Conservation (phyloP, 768 basidiomycete species). For the Collybia nuda region DNA sequence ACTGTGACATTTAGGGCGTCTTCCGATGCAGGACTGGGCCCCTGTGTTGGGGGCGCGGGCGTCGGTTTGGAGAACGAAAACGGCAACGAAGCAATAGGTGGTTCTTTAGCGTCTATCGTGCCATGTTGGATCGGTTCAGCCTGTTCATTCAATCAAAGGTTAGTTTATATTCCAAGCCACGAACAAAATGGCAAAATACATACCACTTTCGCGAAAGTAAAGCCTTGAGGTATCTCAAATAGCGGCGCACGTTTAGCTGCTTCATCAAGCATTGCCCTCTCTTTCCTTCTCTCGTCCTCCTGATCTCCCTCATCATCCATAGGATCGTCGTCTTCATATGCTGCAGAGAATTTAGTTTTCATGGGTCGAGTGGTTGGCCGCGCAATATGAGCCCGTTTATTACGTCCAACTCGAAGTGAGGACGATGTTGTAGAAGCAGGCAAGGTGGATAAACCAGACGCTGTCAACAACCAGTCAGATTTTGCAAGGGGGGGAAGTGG, state of each 20-base stretch:
- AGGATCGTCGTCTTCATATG: slow-evolving; percentile 51
- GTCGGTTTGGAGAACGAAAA: slow-evolving; percentile 55
- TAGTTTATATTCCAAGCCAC: slow-evolving; percentile 3
- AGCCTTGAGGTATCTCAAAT: slow-evolving; percentile 61
- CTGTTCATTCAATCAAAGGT: slow-evolving; percentile 20
- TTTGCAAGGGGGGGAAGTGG: slow-evolving; percentile 21
- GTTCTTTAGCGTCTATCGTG: slow-evolving; percentile 52
- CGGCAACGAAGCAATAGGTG: slow-evolving; percentile 63
- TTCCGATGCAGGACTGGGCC: slow-evolving; percentile 6
- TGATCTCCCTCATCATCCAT: slow-evolving; percentile 42
- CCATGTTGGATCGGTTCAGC: slow-evolving; percentile 35
- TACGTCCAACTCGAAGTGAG: slow-evolving; percentile 67
- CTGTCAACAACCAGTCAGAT: slow-evolving; percentile 31
- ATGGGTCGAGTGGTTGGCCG: slow-evolving; percentile 46
- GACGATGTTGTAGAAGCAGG: slow-evolving; percentile 34
- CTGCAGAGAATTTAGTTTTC: slow-evolving; percentile 66
- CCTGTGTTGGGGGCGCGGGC: slow-evolving; percentile 11
- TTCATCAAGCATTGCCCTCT: slow-evolving; percentile 49
- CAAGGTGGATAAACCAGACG: slow-evolving; percentile 24
- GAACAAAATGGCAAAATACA: slow-evolving; percentile 19
- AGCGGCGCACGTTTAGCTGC: slow-evolving; percentile 53
- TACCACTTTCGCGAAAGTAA: slow-evolving; percentile 67
- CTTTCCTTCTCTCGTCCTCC: slow-evolving; percentile 39
- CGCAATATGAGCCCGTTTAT: slow-evolving; percentile 61
- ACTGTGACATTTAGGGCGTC: not conserved